Base-by-base conservation (phyloP, 305 asterid species). In the Fraxinus baroniana region DNA sequence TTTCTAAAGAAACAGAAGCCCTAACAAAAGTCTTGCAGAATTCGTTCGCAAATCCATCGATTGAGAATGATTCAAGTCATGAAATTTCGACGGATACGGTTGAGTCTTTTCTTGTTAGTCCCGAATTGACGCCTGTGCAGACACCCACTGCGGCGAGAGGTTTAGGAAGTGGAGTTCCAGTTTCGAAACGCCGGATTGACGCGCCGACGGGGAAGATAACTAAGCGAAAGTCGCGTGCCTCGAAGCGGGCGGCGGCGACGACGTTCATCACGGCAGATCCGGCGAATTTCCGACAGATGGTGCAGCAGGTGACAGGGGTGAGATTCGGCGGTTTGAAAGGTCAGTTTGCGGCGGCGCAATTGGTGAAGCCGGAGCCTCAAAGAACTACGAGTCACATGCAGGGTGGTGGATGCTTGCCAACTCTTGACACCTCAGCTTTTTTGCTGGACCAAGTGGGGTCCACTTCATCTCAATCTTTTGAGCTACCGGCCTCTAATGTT, bases 231-330 rank as follows among this genome's bases (percentile, higher is more conserved):
- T 86, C 98, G 20, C 92, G 98, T 22, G 95, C 97, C 62, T 87
- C 97, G 73, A 95, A 89, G 87, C 88, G 95, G n/a, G 74, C 90
- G 18, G 76, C 91, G 0, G 86, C 92, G 70, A 95, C 98, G 81
- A 95, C 97, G 83, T 95, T 91, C 37, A 92, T 95, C 62, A 87
- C 92, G 6, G 94, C 98, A 73, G 98, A 95, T 89, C 94, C 98
- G 33, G 94, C 94, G 60, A 92, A 94, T 77, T 95, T 95, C 89
- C 82, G 98, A 79, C 93, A 89, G 91, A 93, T 95, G 97, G 98
- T 95, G 87, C 98, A 95, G 92, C 91, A 95, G 87, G 95, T 95
- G 78, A 95, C 98, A 0, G 98, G 98, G 0, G 91, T 89, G 68
- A 89, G 91, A 24, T 84, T 93, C 79, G 71, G 83, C 20, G 92